These are phyloP conservation scores for Microsporum ferrugineum DNA, from an alignment of 2,329 filamentous ascomycete genomes.

Conservation along the genomic window DNA sequence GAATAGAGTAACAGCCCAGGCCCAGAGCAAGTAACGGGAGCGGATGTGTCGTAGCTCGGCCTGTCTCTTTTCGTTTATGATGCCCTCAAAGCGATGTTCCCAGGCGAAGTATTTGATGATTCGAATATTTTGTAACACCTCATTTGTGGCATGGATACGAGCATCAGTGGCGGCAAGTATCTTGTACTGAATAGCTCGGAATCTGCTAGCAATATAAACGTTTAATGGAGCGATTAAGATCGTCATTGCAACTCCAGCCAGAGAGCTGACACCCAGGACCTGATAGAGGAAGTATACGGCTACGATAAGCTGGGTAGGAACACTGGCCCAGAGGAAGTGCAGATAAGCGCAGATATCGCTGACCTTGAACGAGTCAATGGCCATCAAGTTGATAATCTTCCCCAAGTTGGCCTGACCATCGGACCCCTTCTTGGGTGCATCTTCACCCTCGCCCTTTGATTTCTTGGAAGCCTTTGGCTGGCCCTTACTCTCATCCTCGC, in stretches of 20 bases:
- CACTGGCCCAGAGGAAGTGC: conserved; percentile 87
- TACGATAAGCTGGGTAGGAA: conserved; percentile 75
- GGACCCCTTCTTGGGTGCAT: conserved; percentile 18
- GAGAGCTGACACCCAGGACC: conserved; percentile 83
- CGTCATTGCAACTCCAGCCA: conserved; percentile 89
- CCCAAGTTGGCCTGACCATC: conserved; percentile 81
- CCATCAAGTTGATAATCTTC: conserved; percentile 99
- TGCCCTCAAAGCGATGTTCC: conserved; percentile 79
- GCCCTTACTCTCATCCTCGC: conserved; percentile 11
- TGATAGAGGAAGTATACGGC: conserved; percentile 73
- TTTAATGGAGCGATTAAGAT: conserved; percentile 78
- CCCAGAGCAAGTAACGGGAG: conserved; percentile 81
- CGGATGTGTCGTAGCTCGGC: conserved; percentile 68
- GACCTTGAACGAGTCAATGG: conserved; percentile 98
- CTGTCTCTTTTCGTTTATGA: conserved; percentile 78
- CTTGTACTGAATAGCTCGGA: conserved; percentile 73
- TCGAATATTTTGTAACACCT: conserved; percentile 90
- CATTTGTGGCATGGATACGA: conserved; percentile 90
- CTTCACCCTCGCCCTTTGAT: conserved; percentile 16
- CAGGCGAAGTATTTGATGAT: conserved; percentile 99
- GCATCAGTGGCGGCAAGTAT: conserved; percentile 92
- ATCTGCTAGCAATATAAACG: conserved; percentile 73
- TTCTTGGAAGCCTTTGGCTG: conserved; percentile 26
- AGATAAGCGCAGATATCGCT: conserved; percentile 89
- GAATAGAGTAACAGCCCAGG: conserved; percentile 84